Evolutionary conservation across 1,139 yeast genomes (phyloP).

Genomic region (Meyerozyma sp.): DNA sequence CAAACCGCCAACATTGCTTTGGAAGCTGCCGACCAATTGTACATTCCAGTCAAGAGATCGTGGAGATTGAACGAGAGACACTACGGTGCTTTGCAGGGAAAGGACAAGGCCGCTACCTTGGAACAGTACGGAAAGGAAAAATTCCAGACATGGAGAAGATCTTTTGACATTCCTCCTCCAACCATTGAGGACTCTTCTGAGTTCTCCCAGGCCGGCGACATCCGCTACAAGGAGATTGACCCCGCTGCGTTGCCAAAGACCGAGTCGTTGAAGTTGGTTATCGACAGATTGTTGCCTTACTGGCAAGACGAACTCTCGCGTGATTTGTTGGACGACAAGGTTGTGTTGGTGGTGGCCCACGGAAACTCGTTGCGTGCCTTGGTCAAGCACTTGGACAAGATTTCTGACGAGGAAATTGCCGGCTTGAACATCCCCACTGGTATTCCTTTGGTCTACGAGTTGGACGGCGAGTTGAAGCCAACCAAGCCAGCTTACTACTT

Average conservation of each 20-base stretch:
- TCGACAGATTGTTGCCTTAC: constrained; percentile 96
- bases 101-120: constrained; percentile 92
- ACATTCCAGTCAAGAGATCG: constrained; percentile 88
- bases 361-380: constrained; percentile 98
- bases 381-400: constrained; percentile 92
- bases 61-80: constrained; percentile 99
- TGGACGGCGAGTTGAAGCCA: constrained; percentile 84
- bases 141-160: constrained; percentile 98
- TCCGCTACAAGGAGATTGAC: constrained; percentile 78
- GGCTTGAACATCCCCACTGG: constrained; percentile 97
- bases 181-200: constrained; percentile 69
- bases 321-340: constrained; percentile 81
- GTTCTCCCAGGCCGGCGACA: constrained; percentile 82
- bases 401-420: constrained; percentile 90
- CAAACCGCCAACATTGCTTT: constrained; percentile 97
- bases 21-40: constrained; percentile 82
- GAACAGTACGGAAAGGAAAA: constrained; percentile 85
- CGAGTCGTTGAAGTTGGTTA: constrained; percentile 91
- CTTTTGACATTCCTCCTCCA: constrained; percentile 97
- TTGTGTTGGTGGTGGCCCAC: constrained; percentile 93
- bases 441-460: constrained; percentile 96
- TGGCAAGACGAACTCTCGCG: constrained; percentile 92
- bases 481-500: constrained; percentile 91
- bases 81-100: constrained; percentile 98
- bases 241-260: constrained; percentile 87